Evolutionary conservation across 1,284 basidiomycete genomes (phyloP), one percentile per base, ranked within the genome.

Genomic region (Macrocystidia cucumis): DNA sequence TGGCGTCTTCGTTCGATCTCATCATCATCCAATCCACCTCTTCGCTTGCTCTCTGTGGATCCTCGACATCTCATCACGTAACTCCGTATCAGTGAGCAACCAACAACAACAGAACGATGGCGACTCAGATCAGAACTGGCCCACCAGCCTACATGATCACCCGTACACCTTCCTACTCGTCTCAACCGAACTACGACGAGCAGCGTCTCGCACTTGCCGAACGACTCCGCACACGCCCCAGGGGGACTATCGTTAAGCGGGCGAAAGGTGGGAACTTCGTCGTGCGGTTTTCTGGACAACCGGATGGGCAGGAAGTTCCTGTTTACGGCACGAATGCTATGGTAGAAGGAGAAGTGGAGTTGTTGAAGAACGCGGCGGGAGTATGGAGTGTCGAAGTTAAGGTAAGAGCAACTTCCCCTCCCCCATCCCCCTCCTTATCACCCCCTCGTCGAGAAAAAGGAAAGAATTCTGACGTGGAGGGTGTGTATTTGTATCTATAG

Each of bases 351-450:
- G 56, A 50, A 1, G 58, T 86, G 12, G 70, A 77, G 18, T 47
- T 84, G 16, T 46, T 53, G 33, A 81, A 76, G 56, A n/a, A n/a
- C n/a, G 54, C 63, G 1, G 74, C 78, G 8, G 66, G 66, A 17
- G 56, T 84, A 17, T 63, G 62, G 2, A 69, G 66, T 19, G 75
- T 86, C 19, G 78, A 81, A 44, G 65, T 79, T 29, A 75, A 79
- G 65, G 81, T 72, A 41, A 29, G 62, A 43, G 23, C 19, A 30
- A 16, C 20, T 12, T 30, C 6, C 11, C 23, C 20, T 2, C 1
- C 11, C 4, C 1, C 4, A 7, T 21, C 5, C 21, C 28, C 7
- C 3, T 20, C 21, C 13, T 29, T 37, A 30, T 37, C 27, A 11
- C 17, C 18, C 14, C 19, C 13, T 29, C 6, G 17, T n/a, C n/a